Percentiles rank a stretch among this genome's conserved stretches.
Evolutionary conservation across 2,329 filamentous ascomycete genomes (phyloP).

Genomic region (Ambrosiella cleistominuta): DNA sequence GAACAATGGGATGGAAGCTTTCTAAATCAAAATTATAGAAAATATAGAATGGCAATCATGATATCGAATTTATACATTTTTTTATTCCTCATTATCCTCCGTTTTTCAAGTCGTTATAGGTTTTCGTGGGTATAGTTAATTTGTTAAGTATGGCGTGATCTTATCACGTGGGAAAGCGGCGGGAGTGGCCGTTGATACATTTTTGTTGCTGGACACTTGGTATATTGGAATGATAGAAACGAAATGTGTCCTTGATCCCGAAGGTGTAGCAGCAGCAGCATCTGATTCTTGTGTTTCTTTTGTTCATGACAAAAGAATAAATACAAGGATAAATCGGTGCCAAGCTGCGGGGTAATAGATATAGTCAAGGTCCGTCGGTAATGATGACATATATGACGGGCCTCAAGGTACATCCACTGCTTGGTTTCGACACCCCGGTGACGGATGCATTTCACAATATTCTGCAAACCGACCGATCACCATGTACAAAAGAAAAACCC

Average conservation of each 20-base stretch:
- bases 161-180: not conserved
- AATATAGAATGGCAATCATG: not conserved
- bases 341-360: too few species aligned
- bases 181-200: not conserved
- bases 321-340: too few species aligned
- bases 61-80: not conserved
- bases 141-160: not conserved
- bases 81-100: not conserved
- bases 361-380: too few species aligned
- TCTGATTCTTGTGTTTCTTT: not conserved
- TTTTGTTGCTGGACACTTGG: not conserved
- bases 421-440: not conserved
- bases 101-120: not conserved
- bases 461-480: constrained; percentile 27
- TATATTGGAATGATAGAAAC: not conserved
- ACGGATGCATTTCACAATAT: constrained; percentile 42
- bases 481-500: constrained; percentile 14
- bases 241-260: not conserved
- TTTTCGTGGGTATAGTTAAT: not conserved
- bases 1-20: not conserved
- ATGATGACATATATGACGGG: too few species aligned
- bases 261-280: not conserved
- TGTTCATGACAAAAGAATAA: not conserved
- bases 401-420: too few species aligned
- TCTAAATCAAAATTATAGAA: not conserved